Percentiles rank a stretch among this genome's conserved stretches.
These are phyloP conservation scores for Fraxinus quadrangulata DNA, from an alignment of 257 asterid genomes.

Conservation along the genomic window DNA sequence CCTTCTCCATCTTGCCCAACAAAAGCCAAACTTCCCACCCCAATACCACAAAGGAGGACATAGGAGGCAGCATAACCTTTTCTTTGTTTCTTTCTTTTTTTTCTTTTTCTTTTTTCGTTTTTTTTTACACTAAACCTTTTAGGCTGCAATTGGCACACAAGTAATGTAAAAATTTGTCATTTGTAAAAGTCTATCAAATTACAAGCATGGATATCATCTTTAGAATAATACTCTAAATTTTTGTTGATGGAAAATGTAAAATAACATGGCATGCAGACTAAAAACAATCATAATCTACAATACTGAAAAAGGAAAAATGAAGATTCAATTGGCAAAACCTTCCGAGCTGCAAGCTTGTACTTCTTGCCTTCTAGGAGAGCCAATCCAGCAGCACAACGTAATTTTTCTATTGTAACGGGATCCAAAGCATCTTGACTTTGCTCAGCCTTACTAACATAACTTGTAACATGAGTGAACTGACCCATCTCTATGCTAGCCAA, in stretches of 20 bases:
- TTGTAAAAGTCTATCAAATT: neutral
- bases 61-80: neutral
- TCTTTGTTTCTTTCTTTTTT: too few species aligned
- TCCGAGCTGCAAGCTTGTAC: constrained; percentile 96
- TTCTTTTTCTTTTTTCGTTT: too few species aligned
- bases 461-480: constrained; percentile 86
- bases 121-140: too few species aligned
- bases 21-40: neutral
- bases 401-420: constrained; percentile 62
- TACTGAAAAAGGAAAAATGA: neutral
- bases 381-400: constrained; percentile 89
- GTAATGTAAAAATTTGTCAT: neutral
- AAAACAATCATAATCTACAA: neutral
- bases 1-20: neutral
- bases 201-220: neutral
- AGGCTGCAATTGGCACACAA: neutral
- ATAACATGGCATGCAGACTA: neutral
- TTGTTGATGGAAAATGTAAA: neutral
- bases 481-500: constrained; percentile 97
- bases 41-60: neutral
- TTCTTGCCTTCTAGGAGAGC: constrained; percentile 77
- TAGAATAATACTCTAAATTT: neutral
- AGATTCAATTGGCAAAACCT: constrained; percentile 52
- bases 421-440: constrained; percentile 77
- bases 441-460: constrained; percentile 89